These are phyloP conservation scores for Mycosphaerella sp. DNA, from an alignment of 2,329 filamentous ascomycete genomes.

Conservation along the genomic window DNA sequence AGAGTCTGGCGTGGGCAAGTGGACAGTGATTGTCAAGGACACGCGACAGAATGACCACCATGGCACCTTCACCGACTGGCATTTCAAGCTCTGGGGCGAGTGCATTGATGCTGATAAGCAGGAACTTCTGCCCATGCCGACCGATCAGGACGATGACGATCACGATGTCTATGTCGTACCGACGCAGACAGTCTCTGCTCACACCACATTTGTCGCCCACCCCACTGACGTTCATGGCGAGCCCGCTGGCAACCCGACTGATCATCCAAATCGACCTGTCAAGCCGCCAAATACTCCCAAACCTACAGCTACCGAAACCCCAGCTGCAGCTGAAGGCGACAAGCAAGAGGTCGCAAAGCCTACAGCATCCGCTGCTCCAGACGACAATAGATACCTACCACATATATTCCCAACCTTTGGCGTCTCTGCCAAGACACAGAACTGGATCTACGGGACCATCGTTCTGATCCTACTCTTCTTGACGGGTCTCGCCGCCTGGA, in stretches of 20 bases:
- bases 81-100: constrained; percentile 90
- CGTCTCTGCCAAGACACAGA: constrained; percentile 75
- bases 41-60: constrained; percentile 67
- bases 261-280: constrained; percentile 48
- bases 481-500: constrained; percentile 63
- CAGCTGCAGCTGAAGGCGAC: constrained; percentile 27
- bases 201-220: constrained; percentile 53
- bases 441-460: constrained; percentile 88
- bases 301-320: constrained; percentile 30
- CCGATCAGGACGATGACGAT: constrained; percentile 74
- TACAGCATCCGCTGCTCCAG: constrained; percentile 30
- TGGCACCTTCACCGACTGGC: constrained; percentile 85
- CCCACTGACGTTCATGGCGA: constrained; percentile 42
- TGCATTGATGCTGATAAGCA: constrained; percentile 69
- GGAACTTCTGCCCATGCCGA: constrained; percentile 70
- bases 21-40: constrained; percentile 88
- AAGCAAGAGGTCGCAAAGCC: constrained; percentile 21
- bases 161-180: constrained; percentile 59
- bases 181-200: constrained; percentile 50
- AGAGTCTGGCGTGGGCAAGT: constrained; percentile 77
- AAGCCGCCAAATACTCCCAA: constrained; percentile 47
- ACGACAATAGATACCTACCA: constrained; percentile 60
- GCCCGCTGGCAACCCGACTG: constrained; percentile 40
- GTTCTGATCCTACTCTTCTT: constrained; percentile 84
- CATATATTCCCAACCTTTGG: constrained; percentile 88